Conservation (phyloP, 805 yeast species). For the Maudiozyma barnettii region DNA sequence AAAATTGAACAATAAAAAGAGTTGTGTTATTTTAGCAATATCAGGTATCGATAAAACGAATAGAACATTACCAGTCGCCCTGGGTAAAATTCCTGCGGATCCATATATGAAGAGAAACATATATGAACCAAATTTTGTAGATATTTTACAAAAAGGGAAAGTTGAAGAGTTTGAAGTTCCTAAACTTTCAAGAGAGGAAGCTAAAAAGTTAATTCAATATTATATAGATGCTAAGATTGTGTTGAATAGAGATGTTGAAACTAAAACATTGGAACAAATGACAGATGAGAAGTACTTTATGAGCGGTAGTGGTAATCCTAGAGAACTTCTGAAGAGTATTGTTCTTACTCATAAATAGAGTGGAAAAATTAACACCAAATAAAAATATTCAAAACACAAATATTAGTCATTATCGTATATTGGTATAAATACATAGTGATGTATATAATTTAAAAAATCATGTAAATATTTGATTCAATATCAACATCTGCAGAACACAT, state of each 20-base stretch:
- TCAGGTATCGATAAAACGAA: conserved; percentile 44
- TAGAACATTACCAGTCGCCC: conserved; percentile 50
- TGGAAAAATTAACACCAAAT: background rate
- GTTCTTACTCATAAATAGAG: conserved; percentile 13
- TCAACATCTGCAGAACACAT: background rate
- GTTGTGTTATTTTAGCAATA: conserved; percentile 59
- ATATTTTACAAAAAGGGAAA: conserved; percentile 32
- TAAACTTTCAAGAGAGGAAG: conserved; percentile 38
- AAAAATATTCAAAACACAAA: background rate
- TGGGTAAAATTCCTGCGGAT: conserved; percentile 43
- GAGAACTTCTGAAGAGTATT: conserved; percentile 35
- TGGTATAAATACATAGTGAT: background rate
- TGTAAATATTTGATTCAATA: conserved; percentile 3
- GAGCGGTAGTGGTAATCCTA: conserved; percentile 61
- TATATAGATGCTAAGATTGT: conserved; percentile 34
- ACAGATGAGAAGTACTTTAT: conserved; percentile 42
- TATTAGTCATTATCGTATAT: background rate
- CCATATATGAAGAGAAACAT: conserved; percentile 42
- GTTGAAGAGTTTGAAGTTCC: conserved; percentile 35
- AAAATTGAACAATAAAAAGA: conserved; percentile 38
- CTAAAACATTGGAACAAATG: conserved; percentile 30
- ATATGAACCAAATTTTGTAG: conserved; percentile 49
- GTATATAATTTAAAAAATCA: conserved; percentile 1
- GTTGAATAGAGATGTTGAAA: conserved; percentile 28
- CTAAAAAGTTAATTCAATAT: conserved; percentile 33